Conservation (phyloP, 2,329 filamentous ascomycete species). For the Sclerotinia nivalis region DNA sequence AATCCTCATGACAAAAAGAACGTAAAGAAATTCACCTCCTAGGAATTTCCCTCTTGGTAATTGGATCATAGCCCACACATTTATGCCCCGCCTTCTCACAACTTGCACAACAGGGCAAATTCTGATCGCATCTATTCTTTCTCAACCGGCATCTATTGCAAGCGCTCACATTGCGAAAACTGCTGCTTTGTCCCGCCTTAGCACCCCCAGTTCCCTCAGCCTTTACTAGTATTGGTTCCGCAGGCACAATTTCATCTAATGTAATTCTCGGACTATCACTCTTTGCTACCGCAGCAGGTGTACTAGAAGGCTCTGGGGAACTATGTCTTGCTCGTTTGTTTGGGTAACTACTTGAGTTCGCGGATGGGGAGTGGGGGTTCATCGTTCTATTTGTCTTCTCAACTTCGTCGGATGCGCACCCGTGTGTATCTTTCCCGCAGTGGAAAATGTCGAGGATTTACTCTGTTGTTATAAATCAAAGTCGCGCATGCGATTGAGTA, state of each 20-base stretch:
- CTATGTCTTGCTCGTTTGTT: slow-evolving; percentile 59
- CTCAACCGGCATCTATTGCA: slow-evolving; percentile 90
- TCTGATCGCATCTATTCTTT: slow-evolving; percentile 95
- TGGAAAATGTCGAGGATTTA: neutral
- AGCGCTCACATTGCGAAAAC: slow-evolving; percentile 85
- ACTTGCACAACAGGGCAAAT: slow-evolving; percentile 83
- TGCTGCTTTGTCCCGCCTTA: slow-evolving; percentile 58
- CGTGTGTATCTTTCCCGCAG: neutral
- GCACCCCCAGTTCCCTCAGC: slow-evolving; percentile 18
- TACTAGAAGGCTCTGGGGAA: slow-evolving; percentile 46
- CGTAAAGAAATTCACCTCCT: slow-evolving; percentile 53
- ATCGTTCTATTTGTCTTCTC: slow-evolving; percentile 39
- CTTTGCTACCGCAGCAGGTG: slow-evolving; percentile 35
- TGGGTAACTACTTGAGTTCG: slow-evolving; percentile 48
- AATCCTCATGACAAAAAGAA: neutral
- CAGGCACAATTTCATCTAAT: slow-evolving; percentile 29
- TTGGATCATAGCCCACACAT: slow-evolving; percentile 94
- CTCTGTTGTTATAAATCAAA: neutral
- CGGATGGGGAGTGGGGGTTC: slow-evolving; percentile 52
- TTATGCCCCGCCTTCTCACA: slow-evolving; percentile 91
- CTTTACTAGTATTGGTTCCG: slow-evolving; percentile 28
- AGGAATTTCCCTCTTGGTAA: slow-evolving; percentile 93
- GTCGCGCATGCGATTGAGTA: slow-evolving; percentile 14
- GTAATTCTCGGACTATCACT: slow-evolving; percentile 31
- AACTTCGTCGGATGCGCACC: slow-evolving; percentile 12